A percentile compares a stretch with the other conserved stretches of the same genome.
phyloP scores from a whole-genome alignment of 352 stramenopile genomes.

The Phytophthora boehmeriae region DNA sequence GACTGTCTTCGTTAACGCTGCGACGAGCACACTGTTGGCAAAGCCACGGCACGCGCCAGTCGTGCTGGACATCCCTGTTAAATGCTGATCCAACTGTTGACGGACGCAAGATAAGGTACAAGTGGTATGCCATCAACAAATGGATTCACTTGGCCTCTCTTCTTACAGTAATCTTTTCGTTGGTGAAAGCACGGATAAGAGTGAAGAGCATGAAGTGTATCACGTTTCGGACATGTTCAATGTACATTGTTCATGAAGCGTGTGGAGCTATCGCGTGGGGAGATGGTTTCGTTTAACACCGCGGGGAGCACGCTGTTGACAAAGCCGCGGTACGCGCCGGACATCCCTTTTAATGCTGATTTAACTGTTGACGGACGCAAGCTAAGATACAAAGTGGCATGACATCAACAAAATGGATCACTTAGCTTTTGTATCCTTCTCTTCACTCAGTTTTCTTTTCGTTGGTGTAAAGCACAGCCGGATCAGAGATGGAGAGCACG shows the following conservation, averaged over 20 bases:
- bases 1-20: constrained; percentile 91
- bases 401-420: neutral
- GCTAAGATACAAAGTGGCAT: neutral
- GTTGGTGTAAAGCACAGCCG: constrained; percentile 3
- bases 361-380: neutral
- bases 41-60: constrained; percentile 67
- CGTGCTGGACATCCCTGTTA: constrained; percentile 76
- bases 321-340: constrained; percentile 62
- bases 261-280: constrained; percentile 79
- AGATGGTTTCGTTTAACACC: constrained; percentile 90
- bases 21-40: constrained; percentile 71
- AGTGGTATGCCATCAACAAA: neutral
- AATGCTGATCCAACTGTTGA: constrained; percentile 35
- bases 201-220: too few species aligned
- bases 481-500: constrained; percentile 19
- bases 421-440: constrained; percentile 1
- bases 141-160: too few species aligned
- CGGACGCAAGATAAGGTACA: neutral
- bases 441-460: neutral
- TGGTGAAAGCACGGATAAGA: too few species aligned
- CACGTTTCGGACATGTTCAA: constrained; percentile 95
- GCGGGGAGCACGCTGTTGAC: constrained; percentile 73
- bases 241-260: constrained; percentile 89
- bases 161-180: too few species aligned
- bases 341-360: constrained; percentile 67